Evolutionary conservation across 768 basidiomycete genomes (phyloP), one percentile per base, ranked within the genome.

Genomic region (Termitomyces sp.): DNA sequence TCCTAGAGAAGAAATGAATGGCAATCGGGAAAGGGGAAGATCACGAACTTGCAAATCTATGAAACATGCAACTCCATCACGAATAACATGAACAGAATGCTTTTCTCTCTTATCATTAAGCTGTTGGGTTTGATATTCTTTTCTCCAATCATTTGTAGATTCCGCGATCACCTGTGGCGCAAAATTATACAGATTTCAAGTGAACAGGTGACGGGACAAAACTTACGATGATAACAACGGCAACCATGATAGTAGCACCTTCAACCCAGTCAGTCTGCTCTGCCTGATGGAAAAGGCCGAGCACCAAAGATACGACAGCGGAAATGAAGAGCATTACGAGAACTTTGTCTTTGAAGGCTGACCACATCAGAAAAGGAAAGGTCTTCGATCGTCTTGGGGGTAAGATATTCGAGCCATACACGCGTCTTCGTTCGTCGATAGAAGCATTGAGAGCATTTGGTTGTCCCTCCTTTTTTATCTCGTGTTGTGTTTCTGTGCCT

Each of bases 21-120:
- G 38, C 18, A 5, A 40, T n/a, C 7, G 2, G 16, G 53, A 73
- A 57, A 10, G 28, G 48, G 67, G 68, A 40, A 36, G 30, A 28
- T 44, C n/a, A 58, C 52, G 3, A 41, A 91, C 92, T 75, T 91
- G 93, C 71, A 95, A 83, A 63, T 91, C 90, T 65, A 96, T 78
- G 32, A 90, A 74, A 55, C 78, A 81, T 63, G 93, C 90, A 14
- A 77, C 70, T 40, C 86, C 87, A 55, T 82, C 75, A 12, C 93
- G 86, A 61, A 94, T 86, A 55, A 89, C 88, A 71, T 94, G 93
- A 65, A 94, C 86, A 6, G 81, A 83, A 26, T 96, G 90, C 64
- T 96, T 96, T 58, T 98, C 96, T 73, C 96, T 96, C 74, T 95
- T 90, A 65, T 90, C 91, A 68, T 98, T 98, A 46, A 99, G 82